phyloP scores from a whole-genome alignment of 2,329 filamentous ascomycete species.

The Davidsoniella australis region DNA sequence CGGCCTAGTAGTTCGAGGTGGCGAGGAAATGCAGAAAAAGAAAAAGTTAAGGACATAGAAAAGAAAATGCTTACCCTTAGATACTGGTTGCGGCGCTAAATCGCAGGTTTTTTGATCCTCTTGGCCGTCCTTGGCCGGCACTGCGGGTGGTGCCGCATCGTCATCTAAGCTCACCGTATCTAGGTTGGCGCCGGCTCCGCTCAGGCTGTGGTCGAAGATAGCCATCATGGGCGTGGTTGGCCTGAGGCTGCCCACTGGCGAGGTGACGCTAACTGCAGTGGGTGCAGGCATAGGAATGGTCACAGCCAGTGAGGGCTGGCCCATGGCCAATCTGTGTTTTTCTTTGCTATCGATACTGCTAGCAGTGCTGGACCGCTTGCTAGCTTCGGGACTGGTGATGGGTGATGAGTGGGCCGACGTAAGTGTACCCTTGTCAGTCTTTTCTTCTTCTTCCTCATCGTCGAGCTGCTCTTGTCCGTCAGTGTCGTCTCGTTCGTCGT shows the following conservation, averaged over 20 bases:
- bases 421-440: slow-evolving; percentile 11
- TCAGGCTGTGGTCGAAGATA: slow-evolving; percentile 23
- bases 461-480: not conserved
- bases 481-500: slow-evolving; percentile 6
- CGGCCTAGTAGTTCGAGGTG: not conserved
- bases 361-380: slow-evolving; percentile 12
- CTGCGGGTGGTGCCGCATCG: slow-evolving; percentile 21
- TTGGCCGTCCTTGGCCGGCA: slow-evolving; percentile 6
- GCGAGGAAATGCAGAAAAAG: not conserved
- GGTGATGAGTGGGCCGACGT: slow-evolving; percentile 11
- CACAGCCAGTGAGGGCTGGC: slow-evolving; percentile 9
- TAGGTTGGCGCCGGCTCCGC: slow-evolving; percentile 27
- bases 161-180: slow-evolving; percentile 53
- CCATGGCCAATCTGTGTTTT: slow-evolving; percentile 11
- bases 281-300: slow-evolving; percentile 12
- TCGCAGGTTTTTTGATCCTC: not conserved
- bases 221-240: slow-evolving; percentile 12
- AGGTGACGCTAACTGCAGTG: slow-evolving; percentile 10
- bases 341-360: slow-evolving; percentile 12
- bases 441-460: slow-evolving; percentile 11
- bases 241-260: slow-evolving; percentile 9
- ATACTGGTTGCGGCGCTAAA: slow-evolving; percentile 3
- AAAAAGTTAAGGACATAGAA: not conserved
- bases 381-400: slow-evolving; percentile 9
- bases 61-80: slow-evolving; percentile 8